Evolutionary conservation across 2,329 filamentous ascomycete genomes (phyloP).

Genomic region (Botrytis pseudocinerea): DNA sequence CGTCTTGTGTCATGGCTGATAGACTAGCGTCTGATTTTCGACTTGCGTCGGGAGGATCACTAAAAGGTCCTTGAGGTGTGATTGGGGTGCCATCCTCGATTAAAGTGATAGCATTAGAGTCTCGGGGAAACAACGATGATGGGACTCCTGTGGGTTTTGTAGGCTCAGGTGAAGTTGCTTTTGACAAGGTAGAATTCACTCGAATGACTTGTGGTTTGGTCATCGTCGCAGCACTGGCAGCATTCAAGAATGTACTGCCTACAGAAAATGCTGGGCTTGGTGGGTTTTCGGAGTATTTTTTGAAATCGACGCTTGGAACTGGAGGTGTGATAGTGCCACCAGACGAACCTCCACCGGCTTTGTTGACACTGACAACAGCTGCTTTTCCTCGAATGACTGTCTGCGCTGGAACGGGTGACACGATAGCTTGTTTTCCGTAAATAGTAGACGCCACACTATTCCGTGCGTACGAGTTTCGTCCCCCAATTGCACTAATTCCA

Average conservation of each 20-base stretch:
- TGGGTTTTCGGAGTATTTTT: constrained; percentile 55
- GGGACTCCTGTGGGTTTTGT: neutral
- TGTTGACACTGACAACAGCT: constrained; percentile 83
- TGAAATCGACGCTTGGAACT: constrained; percentile 69
- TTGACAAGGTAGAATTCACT: constrained; percentile 44
- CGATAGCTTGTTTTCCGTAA: constrained; percentile 86
- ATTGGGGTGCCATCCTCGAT: constrained; percentile 53
- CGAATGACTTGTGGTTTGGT: constrained; percentile 61
- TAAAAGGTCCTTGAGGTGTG: constrained; percentile 59
- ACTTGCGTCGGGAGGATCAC: constrained; percentile 50
- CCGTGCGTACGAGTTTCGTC: constrained; percentile 63
- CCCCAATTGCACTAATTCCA: constrained; percentile 53
- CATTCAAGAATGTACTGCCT: constrained; percentile 68
- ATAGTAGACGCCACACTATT: constrained; percentile 89
- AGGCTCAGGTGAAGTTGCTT: neutral
- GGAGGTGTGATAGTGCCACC: constrained; percentile 61
- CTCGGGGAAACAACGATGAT: constrained; percentile 36
- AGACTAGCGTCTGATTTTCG: constrained; percentile 50
- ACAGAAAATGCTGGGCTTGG: constrained; percentile 64
- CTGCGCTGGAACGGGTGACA: constrained; percentile 76
- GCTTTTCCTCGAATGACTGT: constrained; percentile 86
- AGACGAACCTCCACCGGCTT: constrained; percentile 61
- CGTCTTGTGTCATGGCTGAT: constrained; percentile 57
- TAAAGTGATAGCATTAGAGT: constrained; percentile 50
- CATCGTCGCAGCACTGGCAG: constrained; percentile 57